Base-by-base conservation (phyloP, 2,329 filamentous ascomycete genomes). In the Aspergillus fumigatus region DNA sequence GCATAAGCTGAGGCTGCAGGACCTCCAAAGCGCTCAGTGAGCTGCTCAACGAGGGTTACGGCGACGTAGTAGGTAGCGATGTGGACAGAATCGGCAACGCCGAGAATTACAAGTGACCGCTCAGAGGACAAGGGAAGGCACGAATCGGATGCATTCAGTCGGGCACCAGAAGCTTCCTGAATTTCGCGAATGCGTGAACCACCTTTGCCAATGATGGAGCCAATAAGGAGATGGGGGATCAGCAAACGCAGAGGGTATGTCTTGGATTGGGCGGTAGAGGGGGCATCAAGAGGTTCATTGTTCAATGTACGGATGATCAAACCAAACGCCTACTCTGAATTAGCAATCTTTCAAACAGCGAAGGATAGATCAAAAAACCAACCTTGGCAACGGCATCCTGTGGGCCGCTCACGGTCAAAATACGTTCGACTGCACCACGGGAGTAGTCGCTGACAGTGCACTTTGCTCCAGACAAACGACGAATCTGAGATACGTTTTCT, bases 381-480 rank as follows among this genome's bases (percentile, higher is more conserved):
- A 93, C 91, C 86, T 99, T 99, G 66, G 94, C 94, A 63, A 92
- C 92, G 66, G 93, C 93, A 78, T 99, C 94, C 65, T 97, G 93
- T 64, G 91, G 88, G 61, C 94, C 94, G 75, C 93, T 97, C 59
- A 99, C 94, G 32, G 94, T 99, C 69, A 99, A 82, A 70, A 99
- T 97, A 72, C 94, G 90, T 80, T 99, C 94, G 35, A 97, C 92
- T 54, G 94, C 94, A 64, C 94, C 94, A 71, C 96, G 91, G 66
- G 95, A 90, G 71, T 97, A 99, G 77, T 99, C 94, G 79, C 92
- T 97, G 66, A 99, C 94, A 50, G 94, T 99, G 80, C 94, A 99
- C 79, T 97, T 97, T 64, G 94, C 94, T 67, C 92, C 92, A 52
- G 94, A 97, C 78, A 96, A 83, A 73, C 90, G 91, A 65, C 94